Percentiles rank a stretch among this genome's conserved stretches.
Conservation (phyloP, 2,329 filamentous ascomycete species). For the Penicillium psychrosexuale region DNA sequence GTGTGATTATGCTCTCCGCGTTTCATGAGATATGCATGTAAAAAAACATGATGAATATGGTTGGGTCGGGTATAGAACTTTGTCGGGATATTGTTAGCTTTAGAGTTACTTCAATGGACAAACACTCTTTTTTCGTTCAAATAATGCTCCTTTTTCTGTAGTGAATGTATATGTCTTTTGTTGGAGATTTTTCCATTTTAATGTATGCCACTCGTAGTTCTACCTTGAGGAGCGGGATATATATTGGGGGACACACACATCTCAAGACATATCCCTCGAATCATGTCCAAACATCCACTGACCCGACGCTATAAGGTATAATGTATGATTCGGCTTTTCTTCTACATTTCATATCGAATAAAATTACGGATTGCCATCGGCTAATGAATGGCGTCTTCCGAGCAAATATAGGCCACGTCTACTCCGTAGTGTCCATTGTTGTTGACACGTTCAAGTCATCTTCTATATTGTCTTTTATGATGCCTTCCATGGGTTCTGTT, state of each 20-base stretch:
- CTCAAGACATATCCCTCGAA: not conserved
- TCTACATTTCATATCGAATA: too few relatives aligned
- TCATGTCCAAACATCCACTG: not conserved
- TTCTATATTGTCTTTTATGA: too few relatives aligned
- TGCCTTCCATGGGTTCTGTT: too few relatives aligned
- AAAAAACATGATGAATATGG: slow-evolving; percentile 8
- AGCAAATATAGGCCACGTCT: too few relatives aligned
- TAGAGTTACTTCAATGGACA: not conserved
- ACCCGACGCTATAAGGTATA: too few relatives aligned
- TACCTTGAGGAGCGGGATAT: not conserved
- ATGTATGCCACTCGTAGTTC: too few relatives aligned
- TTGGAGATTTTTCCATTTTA: too few relatives aligned
- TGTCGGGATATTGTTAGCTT: slow-evolving; percentile 4
- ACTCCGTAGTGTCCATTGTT: too few relatives aligned
- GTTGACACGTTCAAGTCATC: too few relatives aligned
- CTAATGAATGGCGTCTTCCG: too few relatives aligned
- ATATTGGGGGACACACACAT: not conserved
- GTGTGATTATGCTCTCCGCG: not conserved
- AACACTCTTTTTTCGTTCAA: not conserved
- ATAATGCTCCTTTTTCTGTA: not conserved
- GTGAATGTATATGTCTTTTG: not conserved
- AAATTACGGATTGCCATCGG: too few relatives aligned
- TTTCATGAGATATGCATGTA: slow-evolving; percentile 15
- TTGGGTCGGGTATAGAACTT: slow-evolving; percentile 5
- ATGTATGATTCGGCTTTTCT: too few relatives aligned